Conservation (phyloP, 768 basidiomycete genomes). For the Lactifluus subvellereus region DNA sequence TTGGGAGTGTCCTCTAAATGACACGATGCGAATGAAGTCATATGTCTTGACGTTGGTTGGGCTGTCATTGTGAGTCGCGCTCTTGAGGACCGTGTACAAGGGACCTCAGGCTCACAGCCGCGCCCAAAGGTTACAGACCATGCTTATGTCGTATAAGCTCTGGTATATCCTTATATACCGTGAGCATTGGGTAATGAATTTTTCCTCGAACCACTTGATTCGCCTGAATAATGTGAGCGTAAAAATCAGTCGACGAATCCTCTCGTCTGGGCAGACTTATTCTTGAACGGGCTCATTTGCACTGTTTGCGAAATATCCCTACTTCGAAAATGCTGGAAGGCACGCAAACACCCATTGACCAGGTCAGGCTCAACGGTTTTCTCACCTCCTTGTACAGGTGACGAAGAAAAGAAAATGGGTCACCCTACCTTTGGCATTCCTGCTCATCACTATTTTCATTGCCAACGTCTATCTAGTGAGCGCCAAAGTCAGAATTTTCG, state of each 20-base stretch:
- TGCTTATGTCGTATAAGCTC: slow-evolving; percentile 27
- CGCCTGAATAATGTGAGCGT: neutral
- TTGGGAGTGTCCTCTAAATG: slow-evolving; percentile 41
- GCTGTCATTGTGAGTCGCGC: slow-evolving; percentile 38
- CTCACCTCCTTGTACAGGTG: slow-evolving; percentile 31
- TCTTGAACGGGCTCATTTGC: slow-evolving; percentile 44
- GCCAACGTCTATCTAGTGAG: slow-evolving; percentile 40
- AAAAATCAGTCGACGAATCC: slow-evolving; percentile 31
- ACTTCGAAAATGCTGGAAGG: slow-evolving; percentile 49
- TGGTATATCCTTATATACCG: slow-evolving; percentile 27
- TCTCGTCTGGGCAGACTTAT: slow-evolving; percentile 42
- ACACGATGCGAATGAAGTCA: slow-evolving; percentile 38
- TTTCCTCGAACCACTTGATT: neutral
- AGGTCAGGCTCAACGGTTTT: neutral
- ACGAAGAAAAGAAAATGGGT: slow-evolving; percentile 37
- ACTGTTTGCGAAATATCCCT: slow-evolving; percentile 45
- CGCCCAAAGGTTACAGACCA: slow-evolving; percentile 27
- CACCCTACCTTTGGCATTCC: slow-evolving; percentile 31
- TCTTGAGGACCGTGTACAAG: neutral
- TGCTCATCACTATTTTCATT: slow-evolving; percentile 34
- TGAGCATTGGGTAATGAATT: slow-evolving; percentile 24
- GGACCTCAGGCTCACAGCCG: neutral
- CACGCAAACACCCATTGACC: slow-evolving; percentile 21
- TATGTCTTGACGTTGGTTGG: slow-evolving; percentile 39
- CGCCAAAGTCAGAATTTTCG: neutral